Conservation (phyloP, 768 basidiomycete genomes). For the Arthromyces matolae region DNA sequence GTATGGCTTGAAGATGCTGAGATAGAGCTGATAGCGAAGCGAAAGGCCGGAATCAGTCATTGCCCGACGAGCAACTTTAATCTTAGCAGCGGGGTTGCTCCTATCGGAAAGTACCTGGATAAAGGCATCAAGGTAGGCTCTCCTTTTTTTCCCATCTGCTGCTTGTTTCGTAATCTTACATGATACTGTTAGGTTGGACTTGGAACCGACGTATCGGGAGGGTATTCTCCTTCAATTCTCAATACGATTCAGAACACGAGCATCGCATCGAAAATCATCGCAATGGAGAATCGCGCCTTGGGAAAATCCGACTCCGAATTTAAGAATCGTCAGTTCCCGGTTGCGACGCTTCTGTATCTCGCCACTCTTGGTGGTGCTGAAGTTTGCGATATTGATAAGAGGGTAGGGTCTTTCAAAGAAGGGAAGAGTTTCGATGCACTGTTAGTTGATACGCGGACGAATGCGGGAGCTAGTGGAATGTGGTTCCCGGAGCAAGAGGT, state of each 20-base stretch:
- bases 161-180: no score
- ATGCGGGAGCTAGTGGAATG: conserved; percentile 52
- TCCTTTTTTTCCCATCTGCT: no score
- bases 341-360: conserved; percentile 79
- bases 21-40: conserved; percentile 61
- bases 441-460: conserved; percentile 54
- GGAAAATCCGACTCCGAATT: conserved; percentile 28
- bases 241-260: conserved; percentile 70
- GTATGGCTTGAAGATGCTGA: conserved; percentile 76
- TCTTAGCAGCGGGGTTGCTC: conserved; percentile 79
- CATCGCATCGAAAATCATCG: conserved; percentile 74
- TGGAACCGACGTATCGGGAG: conserved; percentile 93
- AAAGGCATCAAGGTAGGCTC: conserved; percentile 75
- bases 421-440: conserved; percentile 94
- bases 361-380: conserved; percentile 90
- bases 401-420: conserved; percentile 69
- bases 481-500: conserved; percentile 45
- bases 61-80: conserved; percentile 96
- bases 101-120: conserved; percentile 77
- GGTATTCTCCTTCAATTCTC: conserved; percentile 79
- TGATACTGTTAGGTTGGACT: conserved; percentile 89
- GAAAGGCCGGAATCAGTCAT: conserved; percentile 78
- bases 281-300: conserved; percentile 34
- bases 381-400: conserved; percentile 66
- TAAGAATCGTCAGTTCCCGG: conserved; percentile 58